phyloP scores from a whole-genome alignment of 768 basidiomycete genomes.

The Boletus huronensis region DNA sequence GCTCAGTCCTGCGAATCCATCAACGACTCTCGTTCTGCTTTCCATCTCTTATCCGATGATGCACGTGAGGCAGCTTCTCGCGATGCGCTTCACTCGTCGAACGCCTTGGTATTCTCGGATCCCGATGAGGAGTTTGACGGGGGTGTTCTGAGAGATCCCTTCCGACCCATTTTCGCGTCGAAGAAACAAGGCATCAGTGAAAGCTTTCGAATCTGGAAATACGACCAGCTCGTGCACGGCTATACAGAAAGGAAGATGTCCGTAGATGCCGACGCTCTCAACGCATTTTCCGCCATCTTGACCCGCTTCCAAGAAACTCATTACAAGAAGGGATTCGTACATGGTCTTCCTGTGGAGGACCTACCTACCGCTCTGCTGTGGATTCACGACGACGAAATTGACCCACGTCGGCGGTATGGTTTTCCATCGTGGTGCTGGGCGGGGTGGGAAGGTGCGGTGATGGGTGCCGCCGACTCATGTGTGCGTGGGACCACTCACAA shows the following conservation, averaged over 20 bases:
- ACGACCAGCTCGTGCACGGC: background rate
- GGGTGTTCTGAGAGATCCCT: background rate
- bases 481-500: background rate
- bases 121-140: background rate
- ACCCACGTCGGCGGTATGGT: background rate
- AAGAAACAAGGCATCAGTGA: background rate
- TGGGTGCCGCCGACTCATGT: background rate
- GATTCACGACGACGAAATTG: background rate
- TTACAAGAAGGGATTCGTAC: background rate
- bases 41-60: conserved; percentile 1
- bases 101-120: background rate
- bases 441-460: background rate
- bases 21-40: background rate
- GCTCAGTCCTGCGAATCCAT: background rate
- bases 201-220: background rate
- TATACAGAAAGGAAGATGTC: background rate
- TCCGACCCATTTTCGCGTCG: background rate
- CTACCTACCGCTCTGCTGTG: background rate
- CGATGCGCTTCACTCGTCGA: background rate
- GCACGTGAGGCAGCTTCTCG: background rate
- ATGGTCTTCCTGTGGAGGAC: conserved; percentile 1
- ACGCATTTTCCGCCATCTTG: background rate
- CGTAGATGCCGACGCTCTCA: background rate
- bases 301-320: background rate
- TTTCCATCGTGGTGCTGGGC: conserved; percentile 7